phyloP scores from a whole-genome alignment of 2,329 filamentous ascomycete species.

The Epichloe uncinata region DNA sequence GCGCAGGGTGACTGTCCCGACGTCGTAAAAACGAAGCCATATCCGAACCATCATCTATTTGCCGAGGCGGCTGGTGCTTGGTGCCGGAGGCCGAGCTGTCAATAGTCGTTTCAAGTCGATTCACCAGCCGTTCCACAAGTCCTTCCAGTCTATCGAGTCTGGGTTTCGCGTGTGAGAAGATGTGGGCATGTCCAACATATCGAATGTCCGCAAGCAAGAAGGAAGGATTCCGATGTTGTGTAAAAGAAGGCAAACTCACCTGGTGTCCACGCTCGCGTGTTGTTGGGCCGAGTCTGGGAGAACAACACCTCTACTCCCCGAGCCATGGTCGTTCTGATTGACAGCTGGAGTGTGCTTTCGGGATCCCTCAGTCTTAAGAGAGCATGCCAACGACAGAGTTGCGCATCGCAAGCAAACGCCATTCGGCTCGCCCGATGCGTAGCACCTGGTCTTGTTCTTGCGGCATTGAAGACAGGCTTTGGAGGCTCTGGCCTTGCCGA shows the following conservation, averaged over 20 bases:
- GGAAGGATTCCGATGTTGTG: too few relatives aligned
- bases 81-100: background rate
- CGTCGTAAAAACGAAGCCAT: background rate
- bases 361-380: slow-evolving; percentile 4
- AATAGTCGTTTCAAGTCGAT: background rate
- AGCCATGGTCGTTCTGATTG: background rate
- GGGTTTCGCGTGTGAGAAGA: background rate
- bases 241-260: background rate
- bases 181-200: too few relatives aligned
- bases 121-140: background rate
- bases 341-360: background rate
- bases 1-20: slow-evolving; percentile 8
- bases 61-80: background rate
- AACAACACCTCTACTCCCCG: background rate
- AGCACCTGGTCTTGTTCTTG: slow-evolving; percentile 15
- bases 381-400: slow-evolving; percentile 13
- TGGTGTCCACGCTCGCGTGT: background rate
- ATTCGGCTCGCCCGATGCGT: slow-evolving; percentile 4
- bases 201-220: too few relatives aligned
- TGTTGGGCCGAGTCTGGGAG: background rate
- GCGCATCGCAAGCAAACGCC: slow-evolving; percentile 13
- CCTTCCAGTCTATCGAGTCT: background rate
- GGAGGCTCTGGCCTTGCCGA: slow-evolving; percentile 12
- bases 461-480: slow-evolving; percentile 15
- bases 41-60: background rate